Evolutionary conservation across 805 yeast genomes (phyloP).

Genomic region (Sugiyamaella boreocaroliniensis): DNA sequence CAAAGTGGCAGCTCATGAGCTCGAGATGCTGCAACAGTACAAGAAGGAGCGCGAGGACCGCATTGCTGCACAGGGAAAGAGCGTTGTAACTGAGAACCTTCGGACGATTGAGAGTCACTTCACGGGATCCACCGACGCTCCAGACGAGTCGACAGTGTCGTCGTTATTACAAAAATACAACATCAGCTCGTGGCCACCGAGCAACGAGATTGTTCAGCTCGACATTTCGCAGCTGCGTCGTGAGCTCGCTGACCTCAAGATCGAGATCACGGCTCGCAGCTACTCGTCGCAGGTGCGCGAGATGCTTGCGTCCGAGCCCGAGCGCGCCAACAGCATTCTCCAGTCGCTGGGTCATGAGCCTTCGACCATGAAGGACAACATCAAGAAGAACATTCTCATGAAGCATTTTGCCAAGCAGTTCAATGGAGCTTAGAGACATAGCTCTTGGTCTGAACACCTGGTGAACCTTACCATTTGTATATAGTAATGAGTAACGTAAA

Average conservation of each 20-base stretch:
- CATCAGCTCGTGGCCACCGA: slow-evolving; percentile 43
- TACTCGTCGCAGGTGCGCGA: slow-evolving; percentile 23
- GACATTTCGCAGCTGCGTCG: slow-evolving; percentile 36
- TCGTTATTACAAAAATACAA: slow-evolving; percentile 36
- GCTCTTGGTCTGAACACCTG: background rate
- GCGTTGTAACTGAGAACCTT: slow-evolving; percentile 21
- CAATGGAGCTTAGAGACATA: slow-evolving; percentile 1
- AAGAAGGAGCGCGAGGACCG: slow-evolving; percentile 41
- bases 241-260: slow-evolving; percentile 33
- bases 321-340: slow-evolving; percentile 34
- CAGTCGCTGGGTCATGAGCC: slow-evolving; percentile 36
- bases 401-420: slow-evolving; percentile 46
- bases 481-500: background rate
- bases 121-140: slow-evolving; percentile 1
- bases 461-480: background rate
- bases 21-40: slow-evolving; percentile 47
- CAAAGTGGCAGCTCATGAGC: slow-evolving; percentile 63
- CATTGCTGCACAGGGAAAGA: slow-evolving; percentile 16
- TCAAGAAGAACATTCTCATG: slow-evolving; percentile 65
- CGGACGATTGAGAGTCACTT: slow-evolving; percentile 17
- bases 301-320: slow-evolving; percentile 30
- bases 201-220: slow-evolving; percentile 35
- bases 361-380: slow-evolving; percentile 40
- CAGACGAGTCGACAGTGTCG: background rate
- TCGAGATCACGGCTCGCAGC: slow-evolving; percentile 25